phyloP scores from a whole-genome alignment of 2,329 filamentous ascomycete species.

The Sporothrix mexicana region DNA sequence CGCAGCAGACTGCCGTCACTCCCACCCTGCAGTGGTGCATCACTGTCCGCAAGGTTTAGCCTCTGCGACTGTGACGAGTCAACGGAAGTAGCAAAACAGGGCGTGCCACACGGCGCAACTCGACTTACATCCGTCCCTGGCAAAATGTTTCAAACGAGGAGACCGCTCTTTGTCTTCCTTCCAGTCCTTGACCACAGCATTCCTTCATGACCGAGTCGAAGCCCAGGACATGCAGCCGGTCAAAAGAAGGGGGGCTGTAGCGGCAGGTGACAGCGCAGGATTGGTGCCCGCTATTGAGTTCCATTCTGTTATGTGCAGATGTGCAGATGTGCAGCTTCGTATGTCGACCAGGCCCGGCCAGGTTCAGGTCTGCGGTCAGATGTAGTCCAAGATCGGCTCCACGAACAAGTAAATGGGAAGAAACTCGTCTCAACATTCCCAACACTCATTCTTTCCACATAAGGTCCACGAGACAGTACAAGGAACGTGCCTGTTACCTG shows the following conservation, averaged over 20 bases:
- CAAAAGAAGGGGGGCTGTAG: neutral
- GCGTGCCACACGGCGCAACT: neutral
- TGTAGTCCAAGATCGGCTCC: constrained; percentile 1
- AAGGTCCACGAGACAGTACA: neutral
- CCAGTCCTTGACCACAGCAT: neutral
- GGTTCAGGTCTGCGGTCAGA: neutral
- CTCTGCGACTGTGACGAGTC: neutral
- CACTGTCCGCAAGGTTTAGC: neutral
- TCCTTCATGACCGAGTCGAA: constrained; percentile 4
- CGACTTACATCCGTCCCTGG: neutral
- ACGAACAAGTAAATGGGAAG: neutral
- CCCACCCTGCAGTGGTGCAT: constrained; percentile 20
- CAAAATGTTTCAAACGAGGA: neutral
- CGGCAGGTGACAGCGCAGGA: constrained; percentile 12
- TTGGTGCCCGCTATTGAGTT: constrained; percentile 1
- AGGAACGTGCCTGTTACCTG: neutral
- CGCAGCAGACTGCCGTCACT: neutral
- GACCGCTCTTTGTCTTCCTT: neutral
- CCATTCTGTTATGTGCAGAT: neutral
- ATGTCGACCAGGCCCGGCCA: neutral
- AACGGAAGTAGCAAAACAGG: neutral
- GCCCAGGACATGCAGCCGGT: constrained; percentile 9
- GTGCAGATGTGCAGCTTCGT: constrained; percentile 1
- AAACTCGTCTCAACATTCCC: neutral
- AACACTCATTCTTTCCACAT: neutral